These are phyloP conservation scores for Sporisorium graminicola DNA, from an alignment of 1,284 basidiomycete species.

Conservation along the genomic window DNA sequence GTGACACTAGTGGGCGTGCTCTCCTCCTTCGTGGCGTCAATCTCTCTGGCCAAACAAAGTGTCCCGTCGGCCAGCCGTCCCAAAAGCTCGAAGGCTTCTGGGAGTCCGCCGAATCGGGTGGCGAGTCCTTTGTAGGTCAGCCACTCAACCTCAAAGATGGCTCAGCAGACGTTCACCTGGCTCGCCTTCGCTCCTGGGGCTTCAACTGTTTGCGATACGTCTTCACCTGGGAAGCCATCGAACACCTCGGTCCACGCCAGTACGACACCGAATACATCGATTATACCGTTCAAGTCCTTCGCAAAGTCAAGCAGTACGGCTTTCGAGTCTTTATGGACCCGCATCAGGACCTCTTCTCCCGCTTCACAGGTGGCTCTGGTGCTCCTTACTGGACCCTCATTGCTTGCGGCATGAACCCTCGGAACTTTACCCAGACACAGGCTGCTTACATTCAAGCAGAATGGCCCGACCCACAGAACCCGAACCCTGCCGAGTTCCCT, in stretches of 20 bases:
- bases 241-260: conserved; percentile 91
- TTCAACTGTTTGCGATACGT: conserved; percentile 94
- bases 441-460: conserved; percentile 89
- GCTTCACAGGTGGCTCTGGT: conserved; percentile 94
- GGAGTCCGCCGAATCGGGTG: conserved; percentile 83
- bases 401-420: conserved; percentile 90
- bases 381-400: conserved; percentile 94
- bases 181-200: conserved; percentile 88
- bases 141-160: conserved; percentile 84
- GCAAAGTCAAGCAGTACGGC: conserved; percentile 93
- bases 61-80: conserved; percentile 80
- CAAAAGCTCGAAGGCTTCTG: conserved; percentile 81
- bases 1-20: conserved; percentile 84
- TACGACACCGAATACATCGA: conserved; percentile 94
- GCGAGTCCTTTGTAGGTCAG: conserved; percentile 79
- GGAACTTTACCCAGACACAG: conserved; percentile 84
- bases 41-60: conserved; percentile 87
- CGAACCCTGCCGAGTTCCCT: conserved; percentile 82
- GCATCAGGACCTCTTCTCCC: conserved; percentile 97
- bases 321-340: conserved; percentile 95
- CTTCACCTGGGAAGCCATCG: conserved; percentile 93
- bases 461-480: conserved; percentile 77
- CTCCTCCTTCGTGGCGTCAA: conserved; percentile 92
- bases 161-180: conserved; percentile 87
- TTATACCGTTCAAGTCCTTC: conserved; percentile 86